Evolutionary conservation across 164 flowering plant species (phyloP), one percentile per base, ranked within the genome.

Genomic region (Nelumbo lutea): DNA sequence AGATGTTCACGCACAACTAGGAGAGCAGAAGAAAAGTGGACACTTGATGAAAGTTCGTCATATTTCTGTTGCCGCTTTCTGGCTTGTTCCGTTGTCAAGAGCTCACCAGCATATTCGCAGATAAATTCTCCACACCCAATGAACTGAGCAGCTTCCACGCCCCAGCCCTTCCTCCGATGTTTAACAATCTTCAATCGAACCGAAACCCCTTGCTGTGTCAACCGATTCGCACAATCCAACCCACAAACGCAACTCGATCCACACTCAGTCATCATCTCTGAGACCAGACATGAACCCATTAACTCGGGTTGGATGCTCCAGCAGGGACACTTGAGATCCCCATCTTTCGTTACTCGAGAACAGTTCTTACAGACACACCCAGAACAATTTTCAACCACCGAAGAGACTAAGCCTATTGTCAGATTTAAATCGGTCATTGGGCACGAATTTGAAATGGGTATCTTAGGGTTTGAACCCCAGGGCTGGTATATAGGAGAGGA

Each of bases 51-150:
- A 52, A 76, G 79, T 68, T 84, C 76, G 69, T 93, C 97, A 47
- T 96, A 91, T 50, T 56, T 72, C 59, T 72, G 66, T 68, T 95
- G 99, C 74, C 96, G 82, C 48, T 70, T 78, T 71, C 85, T 84
- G 66, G 97, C 89, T 81, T 92, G 97, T 65, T 79, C 62, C 1
- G 97, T 91, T 0, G 88, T 86, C 81, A 96, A 60, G 13, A 95
- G 88, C 69, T 95, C 98, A 77, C 98, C 98, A 43, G 97, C 88
- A 78, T 95, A 95, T 66, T 93, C 97, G 64, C 95, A 95, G 11
- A 90, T 70, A 65, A 92, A 93, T 39, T 79, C 75, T 2, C 96
- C 96, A 1, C 53, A 38, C 13, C 13, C 68, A 73, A 95, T 76
- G n/a, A 70, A 60, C 79, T 89, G 77, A 57, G 68, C 93, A 6